phyloP scores from a whole-genome alignment of 2,329 filamentous ascomycete genomes.

The Westerdykella aurantiaca region DNA sequence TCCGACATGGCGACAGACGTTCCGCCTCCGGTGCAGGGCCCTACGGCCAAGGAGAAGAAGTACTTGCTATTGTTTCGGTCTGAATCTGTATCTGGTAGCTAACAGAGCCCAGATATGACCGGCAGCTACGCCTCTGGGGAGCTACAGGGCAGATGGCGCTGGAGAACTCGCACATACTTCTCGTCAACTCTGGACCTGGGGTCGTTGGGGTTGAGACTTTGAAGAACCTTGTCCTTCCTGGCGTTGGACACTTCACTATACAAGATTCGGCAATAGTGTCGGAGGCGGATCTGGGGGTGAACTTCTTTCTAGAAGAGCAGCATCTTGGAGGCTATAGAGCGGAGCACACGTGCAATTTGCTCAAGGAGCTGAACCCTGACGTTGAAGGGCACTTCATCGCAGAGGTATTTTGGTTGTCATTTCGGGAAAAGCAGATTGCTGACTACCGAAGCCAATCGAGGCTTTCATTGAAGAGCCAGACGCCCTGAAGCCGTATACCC shows the following conservation, averaged over 20 bases:
- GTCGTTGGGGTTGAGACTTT: slow-evolving; percentile 84
- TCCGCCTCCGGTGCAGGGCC: slow-evolving; percentile 38
- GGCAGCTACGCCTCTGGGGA: slow-evolving; percentile 92
- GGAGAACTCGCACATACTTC: slow-evolving; percentile 83
- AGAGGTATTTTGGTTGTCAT: slow-evolving; percentile 41
- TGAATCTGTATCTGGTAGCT: slow-evolving; percentile 8
- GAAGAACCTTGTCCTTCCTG: slow-evolving; percentile 94
- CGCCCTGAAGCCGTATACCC: slow-evolving; percentile 47
- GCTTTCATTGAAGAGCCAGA: slow-evolving; percentile 40
- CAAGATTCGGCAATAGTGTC: slow-evolving; percentile 72
- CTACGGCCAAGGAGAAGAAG: slow-evolving; percentile 49
- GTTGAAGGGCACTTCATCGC: slow-evolving; percentile 68
- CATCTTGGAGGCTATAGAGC: slow-evolving; percentile 73
- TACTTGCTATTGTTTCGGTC: slow-evolving; percentile 4
- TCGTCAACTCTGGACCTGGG: slow-evolving; percentile 82
- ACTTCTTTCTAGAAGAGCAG: slow-evolving; percentile 87
- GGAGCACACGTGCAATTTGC: slow-evolving; percentile 66
- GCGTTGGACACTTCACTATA: slow-evolving; percentile 87
- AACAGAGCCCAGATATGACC: slow-evolving; percentile 69
- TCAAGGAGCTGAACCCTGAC: slow-evolving; percentile 88
- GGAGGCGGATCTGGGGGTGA: slow-evolving; percentile 82
- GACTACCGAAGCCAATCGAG: slow-evolving; percentile 37
- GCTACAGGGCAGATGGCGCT: slow-evolving; percentile 84
- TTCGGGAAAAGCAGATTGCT: neutral
- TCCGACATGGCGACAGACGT: slow-evolving; percentile 28